Evolutionary conservation across 495 filamentous ascomycete species (phyloP).

Genomic region (Penicillium parvum): DNA sequence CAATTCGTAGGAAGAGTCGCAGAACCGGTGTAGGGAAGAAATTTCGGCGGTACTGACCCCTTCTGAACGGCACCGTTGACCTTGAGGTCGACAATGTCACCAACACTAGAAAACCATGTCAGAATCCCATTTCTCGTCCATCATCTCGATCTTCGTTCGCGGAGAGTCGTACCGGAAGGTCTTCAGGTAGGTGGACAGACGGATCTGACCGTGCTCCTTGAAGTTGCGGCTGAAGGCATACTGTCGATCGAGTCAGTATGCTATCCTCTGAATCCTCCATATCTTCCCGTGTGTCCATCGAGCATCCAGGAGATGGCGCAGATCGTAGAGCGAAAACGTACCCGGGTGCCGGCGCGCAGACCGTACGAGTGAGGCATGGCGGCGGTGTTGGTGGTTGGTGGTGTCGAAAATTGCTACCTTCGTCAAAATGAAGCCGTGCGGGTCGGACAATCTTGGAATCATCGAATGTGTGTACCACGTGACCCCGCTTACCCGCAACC

Average conservation of each 20-base stretch:
- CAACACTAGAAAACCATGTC: conserved; percentile 56
- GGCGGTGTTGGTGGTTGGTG: conserved; percentile 47
- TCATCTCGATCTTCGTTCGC: conserved; percentile 15
- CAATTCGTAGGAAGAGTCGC: no score
- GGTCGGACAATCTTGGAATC: conserved; percentile 6
- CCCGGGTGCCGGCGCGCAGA: conserved; percentile 90
- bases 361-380: conserved; percentile 95
- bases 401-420: conserved; percentile 34
- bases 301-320: conserved; percentile 3
- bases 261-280: conserved; percentile 1
- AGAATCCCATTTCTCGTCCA: conserved; percentile 25
- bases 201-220: conserved; percentile 89
- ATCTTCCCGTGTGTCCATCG: conserved; percentile 4
- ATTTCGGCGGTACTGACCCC: conserved; percentile 61
- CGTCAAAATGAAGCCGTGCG: conserved; percentile 5
- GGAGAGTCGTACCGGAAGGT: conserved; percentile 68
- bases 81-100: conserved; percentile 95
- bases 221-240: conserved; percentile 93
- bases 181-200: conserved; percentile 83
- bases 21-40: no score
- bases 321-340: conserved; percentile 36
- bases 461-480: no score
- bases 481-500: no score
- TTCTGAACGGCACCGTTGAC: conserved; percentile 97
- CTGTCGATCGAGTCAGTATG: conserved; percentile 42